Conservation (phyloP, 1,139 yeast species). For the Blastobotrys serpentis region DNA sequence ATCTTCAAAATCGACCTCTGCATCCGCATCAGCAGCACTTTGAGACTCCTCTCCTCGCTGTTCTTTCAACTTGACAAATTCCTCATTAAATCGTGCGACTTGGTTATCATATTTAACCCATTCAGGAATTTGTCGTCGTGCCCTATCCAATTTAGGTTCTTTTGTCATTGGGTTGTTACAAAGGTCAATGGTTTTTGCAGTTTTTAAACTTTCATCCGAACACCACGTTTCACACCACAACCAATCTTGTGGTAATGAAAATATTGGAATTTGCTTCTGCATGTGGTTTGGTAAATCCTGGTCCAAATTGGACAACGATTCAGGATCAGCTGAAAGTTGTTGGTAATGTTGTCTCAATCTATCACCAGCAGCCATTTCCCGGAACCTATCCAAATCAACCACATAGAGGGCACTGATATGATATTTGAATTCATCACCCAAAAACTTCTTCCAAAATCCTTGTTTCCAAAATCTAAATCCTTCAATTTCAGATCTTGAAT, state of each 20-base stretch:
- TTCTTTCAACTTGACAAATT: conserved; percentile 15
- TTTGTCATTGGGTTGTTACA: conserved; percentile 81
- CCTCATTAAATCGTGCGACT: conserved; percentile 40
- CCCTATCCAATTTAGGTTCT: conserved; percentile 72
- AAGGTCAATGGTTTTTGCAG: conserved; percentile 76
- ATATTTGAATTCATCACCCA: conserved; percentile 55
- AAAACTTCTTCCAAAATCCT: conserved; percentile 79
- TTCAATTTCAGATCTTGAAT: conserved; percentile 74
- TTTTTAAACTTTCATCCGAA: conserved; percentile 54
- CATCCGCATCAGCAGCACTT: too few relatives aligned
- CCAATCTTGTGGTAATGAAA: conserved; percentile 79
- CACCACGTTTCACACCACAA: conserved; percentile 97
- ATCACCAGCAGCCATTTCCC: conserved; percentile 74
- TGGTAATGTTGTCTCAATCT: conserved; percentile 83
- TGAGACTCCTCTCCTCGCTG: conserved; percentile 1
- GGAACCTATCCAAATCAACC: conserved; percentile 67
- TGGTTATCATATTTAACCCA: conserved; percentile 67
- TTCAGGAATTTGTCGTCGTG: conserved; percentile 72
- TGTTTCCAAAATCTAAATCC: conserved; percentile 90
- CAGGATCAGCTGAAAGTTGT: conserved; percentile 71
- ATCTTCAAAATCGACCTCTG: too few relatives aligned
- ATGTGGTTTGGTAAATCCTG: conserved; percentile 90
- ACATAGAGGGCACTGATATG: conserved; percentile 86
- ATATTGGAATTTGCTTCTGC: conserved; percentile 65
- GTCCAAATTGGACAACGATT: conserved; percentile 77